These are phyloP conservation scores for Trichoderma sp. DNA, from an alignment of 2,329 filamentous ascomycete species.

Conservation along the genomic window DNA sequence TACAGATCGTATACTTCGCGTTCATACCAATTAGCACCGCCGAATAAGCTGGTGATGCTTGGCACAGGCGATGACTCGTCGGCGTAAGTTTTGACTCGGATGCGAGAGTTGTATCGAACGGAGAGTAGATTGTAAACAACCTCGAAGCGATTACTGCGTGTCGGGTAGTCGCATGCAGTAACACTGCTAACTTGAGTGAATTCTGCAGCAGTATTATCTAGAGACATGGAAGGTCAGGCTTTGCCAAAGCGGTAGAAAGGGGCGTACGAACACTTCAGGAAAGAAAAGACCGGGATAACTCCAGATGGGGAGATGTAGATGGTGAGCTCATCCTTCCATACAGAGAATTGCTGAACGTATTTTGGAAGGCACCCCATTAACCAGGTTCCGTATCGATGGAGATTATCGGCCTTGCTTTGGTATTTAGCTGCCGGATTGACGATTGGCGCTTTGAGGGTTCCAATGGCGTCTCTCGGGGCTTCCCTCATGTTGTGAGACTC, in stretches of 20 bases:
- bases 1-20: conserved; percentile 97
- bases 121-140: conserved; percentile 96
- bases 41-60: conserved; percentile 79
- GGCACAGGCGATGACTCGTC: conserved; percentile 94
- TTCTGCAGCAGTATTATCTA: conserved; percentile 93
- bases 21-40: conserved; percentile 98
- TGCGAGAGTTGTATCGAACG: conserved; percentile 92
- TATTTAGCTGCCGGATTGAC: conserved; percentile 95
- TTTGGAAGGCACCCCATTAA: conserved; percentile 95
- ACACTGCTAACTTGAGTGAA: conserved; percentile 92
- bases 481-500: conserved; percentile 65
- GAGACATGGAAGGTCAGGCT: background rate
- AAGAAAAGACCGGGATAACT: conserved; percentile 86
- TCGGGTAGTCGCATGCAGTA: conserved; percentile 94
- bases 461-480: conserved; percentile 55
- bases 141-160: conserved; percentile 92
- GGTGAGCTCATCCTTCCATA: conserved; percentile 98
- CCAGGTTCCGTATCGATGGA: conserved; percentile 96
- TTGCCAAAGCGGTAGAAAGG: background rate
- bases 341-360: conserved; percentile 98
- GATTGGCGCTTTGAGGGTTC: conserved; percentile 70
- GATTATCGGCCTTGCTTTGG: conserved; percentile 75
- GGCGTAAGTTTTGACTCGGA: conserved; percentile 97
- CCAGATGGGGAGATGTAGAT: conserved; percentile 88
- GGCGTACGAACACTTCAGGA: conserved; percentile 69